phyloP scores from a whole-genome alignment of 257 asterid species.

The Nicotiana obtusifolia region DNA sequence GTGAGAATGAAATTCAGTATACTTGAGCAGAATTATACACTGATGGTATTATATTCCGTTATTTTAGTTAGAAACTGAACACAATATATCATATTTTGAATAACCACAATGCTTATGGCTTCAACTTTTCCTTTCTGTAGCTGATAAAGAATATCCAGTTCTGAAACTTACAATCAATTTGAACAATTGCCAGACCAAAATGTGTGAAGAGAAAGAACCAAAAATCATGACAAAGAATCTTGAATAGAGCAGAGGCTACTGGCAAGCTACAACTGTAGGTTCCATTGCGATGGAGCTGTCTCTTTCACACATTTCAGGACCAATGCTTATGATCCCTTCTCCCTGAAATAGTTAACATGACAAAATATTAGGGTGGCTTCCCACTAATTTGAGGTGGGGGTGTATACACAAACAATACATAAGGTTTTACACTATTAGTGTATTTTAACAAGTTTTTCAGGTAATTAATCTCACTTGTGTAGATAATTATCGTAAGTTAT shows the following conservation, averaged over 20 bases:
- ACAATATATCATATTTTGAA: not conserved
- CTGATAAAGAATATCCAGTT: not conserved
- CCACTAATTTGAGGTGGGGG: not conserved
- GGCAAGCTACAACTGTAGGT: slow-evolving; percentile 54
- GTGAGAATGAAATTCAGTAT: too few relatives aligned
- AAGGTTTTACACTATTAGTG: too few relatives aligned
- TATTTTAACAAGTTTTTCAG: too few relatives aligned
- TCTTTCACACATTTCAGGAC: slow-evolving; percentile 70
- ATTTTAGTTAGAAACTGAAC: too few relatives aligned
- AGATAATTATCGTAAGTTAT: not conserved
- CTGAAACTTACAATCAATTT: not conserved
- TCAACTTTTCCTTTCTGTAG: not conserved
- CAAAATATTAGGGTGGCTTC: not conserved
- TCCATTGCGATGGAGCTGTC: slow-evolving; percentile 67
- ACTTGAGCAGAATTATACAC: too few relatives aligned
- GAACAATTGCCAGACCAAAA: not conserved
- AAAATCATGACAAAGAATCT: not conserved
- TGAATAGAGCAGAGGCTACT: slow-evolving; percentile 13
- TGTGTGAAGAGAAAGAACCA: not conserved
- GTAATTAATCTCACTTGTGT: not conserved
- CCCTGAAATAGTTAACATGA: slow-evolving; percentile 41
- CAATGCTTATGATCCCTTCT: slow-evolving; percentile 55
- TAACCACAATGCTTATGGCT: not conserved
- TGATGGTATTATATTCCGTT: too few relatives aligned
- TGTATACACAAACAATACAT: too few relatives aligned